Evolutionary conservation across 2,329 filamentous ascomycete species (phyloP).

Genomic region (Stachybotrys elegans): DNA sequence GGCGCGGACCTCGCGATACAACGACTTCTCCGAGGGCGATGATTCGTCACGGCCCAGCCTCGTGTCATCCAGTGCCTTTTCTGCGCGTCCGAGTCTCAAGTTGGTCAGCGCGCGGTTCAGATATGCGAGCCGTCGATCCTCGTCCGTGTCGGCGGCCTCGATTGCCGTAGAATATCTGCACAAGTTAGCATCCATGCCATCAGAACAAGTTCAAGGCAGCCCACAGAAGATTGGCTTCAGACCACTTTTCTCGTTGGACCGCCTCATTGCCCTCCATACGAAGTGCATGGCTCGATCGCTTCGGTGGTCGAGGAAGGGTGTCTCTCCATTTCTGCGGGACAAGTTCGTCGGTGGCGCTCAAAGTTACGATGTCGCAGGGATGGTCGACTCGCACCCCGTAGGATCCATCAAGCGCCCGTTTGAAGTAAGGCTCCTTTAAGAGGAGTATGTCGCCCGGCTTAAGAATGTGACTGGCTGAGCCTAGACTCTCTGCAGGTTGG

Average conservation of each 20-base stretch:
- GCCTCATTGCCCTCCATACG: constrained; percentile 28
- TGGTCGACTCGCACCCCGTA: constrained; percentile 49
- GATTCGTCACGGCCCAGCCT: constrained; percentile 7
- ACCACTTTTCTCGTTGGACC: constrained; percentile 20
- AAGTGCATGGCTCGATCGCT: constrained; percentile 7
- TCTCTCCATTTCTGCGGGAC: constrained; percentile 33
- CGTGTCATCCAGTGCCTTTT: constrained; percentile 25
- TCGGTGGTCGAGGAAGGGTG: neutral
- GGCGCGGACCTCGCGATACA: constrained; percentile 39
- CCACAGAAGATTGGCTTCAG: constrained; percentile 24
- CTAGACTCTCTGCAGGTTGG: constrained; percentile 30
- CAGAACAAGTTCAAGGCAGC: constrained; percentile 13
- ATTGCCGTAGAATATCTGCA: constrained; percentile 33
- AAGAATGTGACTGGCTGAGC: constrained; percentile 28
- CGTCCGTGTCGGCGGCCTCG: constrained; percentile 20
- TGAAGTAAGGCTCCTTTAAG: constrained; percentile 52
- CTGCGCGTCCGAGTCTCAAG: constrained; percentile 21
- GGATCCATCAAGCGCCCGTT: constrained; percentile 26
- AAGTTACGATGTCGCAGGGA: constrained; percentile 38
- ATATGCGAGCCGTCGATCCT: constrained; percentile 27
- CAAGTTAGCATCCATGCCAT: too few relatives aligned
- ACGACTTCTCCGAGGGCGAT: constrained; percentile 32
- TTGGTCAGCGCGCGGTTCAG: constrained; percentile 31
- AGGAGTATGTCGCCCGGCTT: constrained; percentile 28
- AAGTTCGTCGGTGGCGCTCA: constrained; percentile 28